These are phyloP conservation scores for Termitomyces sp. DNA, from an alignment of 768 basidiomycete species.

Conservation along the genomic window DNA sequence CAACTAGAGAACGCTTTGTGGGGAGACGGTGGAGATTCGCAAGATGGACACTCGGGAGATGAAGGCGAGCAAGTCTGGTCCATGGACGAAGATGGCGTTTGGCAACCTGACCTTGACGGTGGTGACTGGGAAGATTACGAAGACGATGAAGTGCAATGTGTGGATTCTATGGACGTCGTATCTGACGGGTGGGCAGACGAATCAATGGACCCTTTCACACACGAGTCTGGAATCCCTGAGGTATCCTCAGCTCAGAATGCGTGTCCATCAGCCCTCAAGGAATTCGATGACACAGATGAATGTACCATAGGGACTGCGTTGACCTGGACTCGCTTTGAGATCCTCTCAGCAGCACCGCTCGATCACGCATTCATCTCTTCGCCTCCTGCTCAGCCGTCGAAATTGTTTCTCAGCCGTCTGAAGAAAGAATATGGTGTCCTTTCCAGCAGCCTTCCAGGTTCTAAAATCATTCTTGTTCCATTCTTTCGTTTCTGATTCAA, in stretches of 20 bases:
- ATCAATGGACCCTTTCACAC: not conserved
- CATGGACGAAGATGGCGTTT: slow-evolving; percentile 40
- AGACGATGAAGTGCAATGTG: slow-evolving; percentile 21
- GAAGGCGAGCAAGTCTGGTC: slow-evolving; percentile 38
- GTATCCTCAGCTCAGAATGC: not conserved
- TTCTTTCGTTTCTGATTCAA: not conserved
- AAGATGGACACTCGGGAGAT: slow-evolving; percentile 37
- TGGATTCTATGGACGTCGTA: slow-evolving; percentile 16
- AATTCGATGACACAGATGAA: not conserved
- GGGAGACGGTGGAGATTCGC: slow-evolving; percentile 43
- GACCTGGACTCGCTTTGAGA: slow-evolving; percentile 77
- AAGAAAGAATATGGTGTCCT: slow-evolving; percentile 81
- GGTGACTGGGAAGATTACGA: slow-evolving; percentile 34
- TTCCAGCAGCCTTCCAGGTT: slow-evolving; percentile 78
- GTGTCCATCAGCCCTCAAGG: too few relatives aligned
- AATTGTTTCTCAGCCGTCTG: slow-evolving; percentile 70
- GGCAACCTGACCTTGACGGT: slow-evolving; percentile 39
- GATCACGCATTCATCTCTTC: slow-evolving; percentile 81
- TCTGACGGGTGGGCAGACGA: slow-evolving; percentile 15
- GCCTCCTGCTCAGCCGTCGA: slow-evolving; percentile 58
- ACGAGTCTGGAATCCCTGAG: not conserved
- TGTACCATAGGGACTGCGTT: slow-evolving; percentile 22
- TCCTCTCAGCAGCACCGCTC: slow-evolving; percentile 66
- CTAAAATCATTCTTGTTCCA: slow-evolving; percentile 12
- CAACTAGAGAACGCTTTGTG: slow-evolving; percentile 70